Evolutionary conservation across 1,139 yeast species (phyloP).

Genomic region (Debaryomyces subglobosus): DNA sequence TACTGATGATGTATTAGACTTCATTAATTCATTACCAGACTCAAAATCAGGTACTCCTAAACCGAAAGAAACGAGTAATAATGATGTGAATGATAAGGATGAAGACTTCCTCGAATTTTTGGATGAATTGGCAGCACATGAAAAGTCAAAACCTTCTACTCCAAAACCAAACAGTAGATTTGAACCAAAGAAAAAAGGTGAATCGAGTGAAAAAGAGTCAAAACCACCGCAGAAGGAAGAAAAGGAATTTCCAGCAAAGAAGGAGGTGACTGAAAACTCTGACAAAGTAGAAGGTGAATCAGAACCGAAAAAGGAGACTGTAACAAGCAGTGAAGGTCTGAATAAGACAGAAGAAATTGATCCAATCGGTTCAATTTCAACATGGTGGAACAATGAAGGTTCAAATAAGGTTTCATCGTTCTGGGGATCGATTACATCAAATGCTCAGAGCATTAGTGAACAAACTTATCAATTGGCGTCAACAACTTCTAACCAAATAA

Average conservation of each 20-base stretch:
- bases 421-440: constrained; percentile 61
- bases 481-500: constrained; percentile 46
- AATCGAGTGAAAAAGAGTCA: constrained; percentile 8
- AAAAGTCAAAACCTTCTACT: constrained; percentile 28
- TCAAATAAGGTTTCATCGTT: constrained; percentile 70
- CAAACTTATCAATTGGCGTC: constrained; percentile 48
- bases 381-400: constrained; percentile 84
- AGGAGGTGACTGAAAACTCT: constrained; percentile 8
- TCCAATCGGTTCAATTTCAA: constrained; percentile 70
- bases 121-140: constrained; percentile 71
- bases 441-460: constrained; percentile 46
- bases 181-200: constrained; percentile 31
- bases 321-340: constrained; percentile 9
- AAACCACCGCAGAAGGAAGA: constrained; percentile 5
- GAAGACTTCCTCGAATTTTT: constrained; percentile 85
- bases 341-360: constrained; percentile 44
- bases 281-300: constrained; percentile 7
- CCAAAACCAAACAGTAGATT: constrained; percentile 22
- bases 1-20: constrained; percentile 85
- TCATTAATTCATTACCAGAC: constrained; percentile 86
- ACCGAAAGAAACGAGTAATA: constrained; percentile 24
- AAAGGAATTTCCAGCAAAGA: neutral
- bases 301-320: constrained; percentile 6
- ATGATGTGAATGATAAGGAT: constrained; percentile 44
- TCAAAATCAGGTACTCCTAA: constrained; percentile 46